phyloP scores from a whole-genome alignment of 2,329 filamentous ascomycete species.

The Colletotrichum eleusines region DNA sequence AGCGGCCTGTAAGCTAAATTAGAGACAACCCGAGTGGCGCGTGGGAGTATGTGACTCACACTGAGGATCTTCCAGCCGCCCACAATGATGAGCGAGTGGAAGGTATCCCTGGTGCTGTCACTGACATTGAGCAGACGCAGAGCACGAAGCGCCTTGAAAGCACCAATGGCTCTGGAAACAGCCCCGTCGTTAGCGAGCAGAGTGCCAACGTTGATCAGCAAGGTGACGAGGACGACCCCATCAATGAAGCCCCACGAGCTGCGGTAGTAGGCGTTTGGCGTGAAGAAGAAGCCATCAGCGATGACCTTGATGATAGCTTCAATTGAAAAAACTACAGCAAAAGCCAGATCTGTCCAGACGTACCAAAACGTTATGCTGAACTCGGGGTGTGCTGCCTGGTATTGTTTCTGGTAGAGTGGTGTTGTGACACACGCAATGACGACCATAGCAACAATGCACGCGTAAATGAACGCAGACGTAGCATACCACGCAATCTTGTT shows the following conservation, averaged over 20 bases:
- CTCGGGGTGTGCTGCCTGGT: constrained; percentile 72
- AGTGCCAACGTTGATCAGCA: constrained; percentile 95
- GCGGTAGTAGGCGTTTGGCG: constrained; percentile 95
- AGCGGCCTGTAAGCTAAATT: constrained; percentile 66
- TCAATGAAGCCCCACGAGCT: constrained; percentile 98
- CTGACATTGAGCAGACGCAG: constrained; percentile 93
- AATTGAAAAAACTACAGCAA: constrained; percentile 85
- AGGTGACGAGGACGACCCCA: constrained; percentile 87
- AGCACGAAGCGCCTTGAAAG: constrained; percentile 96
- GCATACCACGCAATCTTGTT: constrained; percentile 92
- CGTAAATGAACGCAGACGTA: constrained; percentile 94
- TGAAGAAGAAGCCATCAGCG: constrained; percentile 95
- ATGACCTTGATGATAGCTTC: constrained; percentile 94
- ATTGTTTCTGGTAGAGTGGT: constrained; percentile 91
- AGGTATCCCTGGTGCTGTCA: constrained; percentile 94
- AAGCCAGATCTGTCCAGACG: constrained; percentile 91
- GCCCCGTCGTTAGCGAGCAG: constrained; percentile 84
- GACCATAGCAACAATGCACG: constrained; percentile 97
- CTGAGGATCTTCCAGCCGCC: constrained; percentile 95
- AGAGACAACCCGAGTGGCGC: constrained; percentile 30
- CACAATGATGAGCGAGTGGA: constrained; percentile 94
- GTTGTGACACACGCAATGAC: constrained; percentile 94
- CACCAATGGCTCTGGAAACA: constrained; percentile 90
- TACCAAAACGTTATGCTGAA: constrained; percentile 87
- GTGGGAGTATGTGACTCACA: constrained; percentile 59